Percentiles rank a stretch among this genome's conserved stretches.
These are phyloP conservation scores for Sparassis latifolia DNA, from an alignment of 1,284 basidiomycete species.

Conservation along the genomic window DNA sequence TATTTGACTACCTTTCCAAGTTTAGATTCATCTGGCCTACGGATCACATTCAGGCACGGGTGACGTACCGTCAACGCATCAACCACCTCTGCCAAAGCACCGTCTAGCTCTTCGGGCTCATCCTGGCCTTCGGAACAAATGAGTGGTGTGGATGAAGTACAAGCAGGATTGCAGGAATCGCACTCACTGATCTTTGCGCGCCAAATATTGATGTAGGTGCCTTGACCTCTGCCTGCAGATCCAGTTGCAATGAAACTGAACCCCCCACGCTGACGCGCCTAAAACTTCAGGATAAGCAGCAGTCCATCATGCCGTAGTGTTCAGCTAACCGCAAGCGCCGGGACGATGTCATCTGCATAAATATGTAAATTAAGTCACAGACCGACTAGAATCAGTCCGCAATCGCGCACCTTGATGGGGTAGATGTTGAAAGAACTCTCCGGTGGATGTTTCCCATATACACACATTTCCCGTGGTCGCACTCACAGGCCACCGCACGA, in stretches of 20 bases:
- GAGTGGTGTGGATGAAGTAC: background rate
- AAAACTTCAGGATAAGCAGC: background rate
- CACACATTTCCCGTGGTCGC: slow-evolving; percentile 1
- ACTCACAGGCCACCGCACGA: background rate
- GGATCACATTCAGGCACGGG: background rate
- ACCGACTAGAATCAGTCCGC: background rate
- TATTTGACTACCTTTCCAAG: background rate
- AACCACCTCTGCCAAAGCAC: background rate
- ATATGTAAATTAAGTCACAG: background rate
- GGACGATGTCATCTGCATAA: background rate
- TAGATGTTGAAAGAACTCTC: background rate
- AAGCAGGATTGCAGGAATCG: background rate
- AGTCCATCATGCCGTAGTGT: background rate
- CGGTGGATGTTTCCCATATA: background rate
- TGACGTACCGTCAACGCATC: background rate
- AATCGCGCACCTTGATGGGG: background rate
- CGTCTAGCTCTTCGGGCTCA: background rate
- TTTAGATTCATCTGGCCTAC: background rate
- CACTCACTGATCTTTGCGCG: background rate
- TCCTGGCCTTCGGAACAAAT: background rate
- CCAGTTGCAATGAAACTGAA: background rate
- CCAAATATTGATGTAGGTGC: slow-evolving; percentile 1
- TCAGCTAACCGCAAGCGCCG: background rate
- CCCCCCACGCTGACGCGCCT: background rate
- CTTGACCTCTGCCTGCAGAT: background rate